Conservation (phyloP, 169 alveolate species). For the Plasmodium billcollinsi region DNA sequence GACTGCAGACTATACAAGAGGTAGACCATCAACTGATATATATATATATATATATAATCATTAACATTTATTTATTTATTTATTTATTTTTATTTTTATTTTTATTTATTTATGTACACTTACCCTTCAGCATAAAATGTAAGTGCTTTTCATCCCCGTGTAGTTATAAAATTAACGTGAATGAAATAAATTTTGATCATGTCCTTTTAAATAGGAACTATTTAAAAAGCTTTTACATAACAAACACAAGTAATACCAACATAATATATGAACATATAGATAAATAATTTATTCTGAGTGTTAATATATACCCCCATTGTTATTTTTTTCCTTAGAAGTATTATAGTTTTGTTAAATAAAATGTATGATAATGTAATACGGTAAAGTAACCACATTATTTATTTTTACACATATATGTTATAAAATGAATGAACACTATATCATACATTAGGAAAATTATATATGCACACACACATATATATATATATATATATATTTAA, state of each 20-base stretch:
- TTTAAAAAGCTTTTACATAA: conserved; percentile 36
- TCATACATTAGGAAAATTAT: no score
- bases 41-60: not conserved
- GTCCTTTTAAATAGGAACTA: conserved; percentile 42
- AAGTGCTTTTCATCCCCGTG: conserved; percentile 17
- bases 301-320: no score
- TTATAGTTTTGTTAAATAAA: not conserved
- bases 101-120: not conserved
- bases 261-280: not conserved
- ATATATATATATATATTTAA: no score
- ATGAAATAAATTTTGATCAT: conserved; percentile 48
- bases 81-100: not conserved
- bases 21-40: conserved; percentile 2
- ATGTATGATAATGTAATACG: no score
- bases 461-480: no score
- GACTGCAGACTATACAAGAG: conserved; percentile 45
- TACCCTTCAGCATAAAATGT: conserved; percentile 35
- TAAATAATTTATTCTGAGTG: not conserved
- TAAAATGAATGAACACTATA: no score
- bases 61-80: not conserved
- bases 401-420: no score
- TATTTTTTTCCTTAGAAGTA: not conserved
- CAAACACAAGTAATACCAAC: conserved; percentile 33
- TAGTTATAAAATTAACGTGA: conserved; percentile 16
- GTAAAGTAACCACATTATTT: no score